Evolutionary conservation across 345 rosid genomes (phyloP).

Genomic region (Linum lewisii): DNA sequence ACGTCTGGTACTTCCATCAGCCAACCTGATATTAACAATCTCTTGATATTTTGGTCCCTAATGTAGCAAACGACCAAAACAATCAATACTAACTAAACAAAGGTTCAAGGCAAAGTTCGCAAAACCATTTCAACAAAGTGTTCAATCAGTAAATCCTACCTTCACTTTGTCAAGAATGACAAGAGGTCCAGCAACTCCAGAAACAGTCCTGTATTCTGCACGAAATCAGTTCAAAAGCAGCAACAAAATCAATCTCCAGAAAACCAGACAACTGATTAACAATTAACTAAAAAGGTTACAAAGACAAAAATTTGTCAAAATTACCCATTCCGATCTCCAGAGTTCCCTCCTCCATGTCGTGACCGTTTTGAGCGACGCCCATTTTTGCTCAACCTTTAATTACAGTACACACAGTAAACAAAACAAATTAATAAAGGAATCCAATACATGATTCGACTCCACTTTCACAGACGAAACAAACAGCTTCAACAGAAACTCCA

Average conservation of each 20-base stretch:
- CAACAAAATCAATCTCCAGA: neutral
- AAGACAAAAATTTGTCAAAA: neutral
- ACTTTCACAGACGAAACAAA: neutral
- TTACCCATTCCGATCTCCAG: slow-evolving; percentile 90
- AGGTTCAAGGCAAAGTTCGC: neutral
- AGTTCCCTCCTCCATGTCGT: slow-evolving; percentile 59
- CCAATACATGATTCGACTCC: neutral
- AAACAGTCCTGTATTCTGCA: slow-evolving; percentile 91
- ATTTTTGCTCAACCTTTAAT: slow-evolving; percentile 17
- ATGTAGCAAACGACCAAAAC: neutral
- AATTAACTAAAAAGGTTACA: neutral
- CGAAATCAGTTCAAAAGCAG: neutral
- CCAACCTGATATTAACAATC: slow-evolving; percentile 88
- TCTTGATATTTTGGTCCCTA: slow-evolving; percentile 98
- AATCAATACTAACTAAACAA: neutral
- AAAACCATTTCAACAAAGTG: neutral
- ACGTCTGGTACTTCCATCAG: slow-evolving; percentile 86
- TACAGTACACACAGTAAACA: neutral
- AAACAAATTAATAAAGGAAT: neutral
- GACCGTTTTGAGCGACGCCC: slow-evolving; percentile 48
- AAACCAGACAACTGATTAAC: neutral
- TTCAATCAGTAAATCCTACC: slow-evolving; percentile 39
- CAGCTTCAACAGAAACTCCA: neutral
- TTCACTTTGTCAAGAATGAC: slow-evolving; percentile 91
- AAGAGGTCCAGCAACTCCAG: slow-evolving; percentile 97